A percentile compares a stretch with the other conserved stretches of the same genome.
Evolutionary conservation across 2,329 filamentous ascomycete species (phyloP).

Genomic region (Fusarium sp.): DNA sequence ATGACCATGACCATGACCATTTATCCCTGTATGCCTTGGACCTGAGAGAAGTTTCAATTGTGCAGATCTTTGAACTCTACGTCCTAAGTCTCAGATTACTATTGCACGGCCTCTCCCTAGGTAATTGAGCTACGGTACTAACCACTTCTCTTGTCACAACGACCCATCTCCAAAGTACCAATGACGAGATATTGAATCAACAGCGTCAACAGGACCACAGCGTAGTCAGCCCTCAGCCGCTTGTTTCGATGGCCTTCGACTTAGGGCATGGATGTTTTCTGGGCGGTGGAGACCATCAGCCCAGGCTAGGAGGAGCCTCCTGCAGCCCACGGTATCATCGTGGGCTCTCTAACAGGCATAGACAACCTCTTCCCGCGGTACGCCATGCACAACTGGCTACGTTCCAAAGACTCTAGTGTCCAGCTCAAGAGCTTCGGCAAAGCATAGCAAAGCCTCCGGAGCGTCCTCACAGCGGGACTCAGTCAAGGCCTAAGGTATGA

Average conservation of each 20-base stretch:
- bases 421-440: constrained; percentile 35
- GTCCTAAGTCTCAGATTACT: not conserved
- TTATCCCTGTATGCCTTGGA: constrained; percentile 30
- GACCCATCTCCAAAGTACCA: constrained; percentile 9
- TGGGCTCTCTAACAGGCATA: constrained; percentile 30
- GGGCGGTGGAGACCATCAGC: constrained; percentile 40
- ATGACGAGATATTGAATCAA: constrained; percentile 22
- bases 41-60: constrained; percentile 34
- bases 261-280: constrained; percentile 40
- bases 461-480: constrained; percentile 2
- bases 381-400: constrained; percentile 35
- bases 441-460: constrained; percentile 24
- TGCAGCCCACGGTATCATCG: constrained; percentile 36
- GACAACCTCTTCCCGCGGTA: constrained; percentile 29
- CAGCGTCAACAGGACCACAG: constrained; percentile 14
- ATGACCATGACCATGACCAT: not conserved
- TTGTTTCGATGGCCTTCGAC: constrained; percentile 36
- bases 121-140: not conserved
- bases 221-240: constrained; percentile 21
- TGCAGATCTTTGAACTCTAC: constrained; percentile 27
- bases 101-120: not conserved
- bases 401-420: constrained; percentile 39
- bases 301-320: constrained; percentile 37
- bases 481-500: constrained; percentile 33
- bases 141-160: constrained; percentile 2